Conservation (phyloP, 2,329 filamentous ascomycete genomes). For the Nigrograna mackinnonii region DNA sequence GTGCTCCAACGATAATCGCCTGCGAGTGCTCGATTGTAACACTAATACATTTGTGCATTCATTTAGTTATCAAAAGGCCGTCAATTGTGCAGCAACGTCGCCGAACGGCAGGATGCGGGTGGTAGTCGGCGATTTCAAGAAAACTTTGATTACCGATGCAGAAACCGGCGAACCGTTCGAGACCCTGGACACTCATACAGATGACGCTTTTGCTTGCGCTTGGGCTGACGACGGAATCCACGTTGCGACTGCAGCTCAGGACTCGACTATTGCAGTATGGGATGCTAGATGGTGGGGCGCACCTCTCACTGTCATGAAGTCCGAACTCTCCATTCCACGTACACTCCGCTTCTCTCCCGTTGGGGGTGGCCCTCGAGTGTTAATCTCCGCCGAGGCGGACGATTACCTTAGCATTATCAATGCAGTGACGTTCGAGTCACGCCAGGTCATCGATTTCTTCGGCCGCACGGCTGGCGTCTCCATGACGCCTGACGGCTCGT, state of each 20-base stretch:
- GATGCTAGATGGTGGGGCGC: conserved; percentile 72
- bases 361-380: conserved; percentile 67
- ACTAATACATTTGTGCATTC: conserved; percentile 62
- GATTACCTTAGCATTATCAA: conserved; percentile 75
- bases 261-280: conserved; percentile 74
- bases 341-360: conserved; percentile 73
- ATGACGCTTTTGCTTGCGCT: conserved; percentile 76
- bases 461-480: conserved; percentile 72
- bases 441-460: conserved; percentile 74
- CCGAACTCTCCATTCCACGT: conserved; percentile 70
- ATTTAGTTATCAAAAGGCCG: conserved; percentile 61
- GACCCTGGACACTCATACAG: conserved; percentile 65
- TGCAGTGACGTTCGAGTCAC: conserved; percentile 63
- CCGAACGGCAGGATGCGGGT: conserved; percentile 72
- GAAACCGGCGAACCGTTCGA: conserved; percentile 65
- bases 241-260: conserved; percentile 77
- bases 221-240: conserved; percentile 80
- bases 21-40: conserved; percentile 58
- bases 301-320: conserved; percentile 59
- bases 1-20: conserved; percentile 60
- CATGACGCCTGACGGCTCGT: conserved; percentile 68
- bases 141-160: conserved; percentile 70
- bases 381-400: conserved; percentile 76
- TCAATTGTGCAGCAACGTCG: conserved; percentile 75
- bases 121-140: conserved; percentile 70